phyloP scores from a whole-genome alignment of 805 yeast genomes.

The Nakazawaea wickerhamii region DNA sequence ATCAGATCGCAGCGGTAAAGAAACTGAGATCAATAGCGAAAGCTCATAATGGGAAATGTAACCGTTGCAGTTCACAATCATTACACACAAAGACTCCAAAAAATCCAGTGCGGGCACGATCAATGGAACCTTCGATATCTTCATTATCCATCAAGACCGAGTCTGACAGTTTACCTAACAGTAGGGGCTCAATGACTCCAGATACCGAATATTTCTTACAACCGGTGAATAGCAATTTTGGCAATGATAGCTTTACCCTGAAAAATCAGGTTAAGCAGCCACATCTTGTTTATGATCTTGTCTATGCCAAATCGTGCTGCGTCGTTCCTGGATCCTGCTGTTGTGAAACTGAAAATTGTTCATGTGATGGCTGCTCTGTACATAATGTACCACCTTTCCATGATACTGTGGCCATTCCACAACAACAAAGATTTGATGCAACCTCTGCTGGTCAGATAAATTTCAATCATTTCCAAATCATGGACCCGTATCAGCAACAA shows the following conservation, averaged over 20 bases:
- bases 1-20: neutral
- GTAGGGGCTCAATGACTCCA: neutral
- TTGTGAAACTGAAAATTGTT: conserved; percentile 27
- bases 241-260: neutral
- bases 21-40: neutral
- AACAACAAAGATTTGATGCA: neutral
- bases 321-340: conserved; percentile 30
- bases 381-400: conserved; percentile 17
- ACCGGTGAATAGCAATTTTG: neutral
- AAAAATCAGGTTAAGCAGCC: no score
- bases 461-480: neutral
- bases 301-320: conserved; percentile 25
- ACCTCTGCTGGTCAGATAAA: neutral
- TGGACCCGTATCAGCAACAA: neutral
- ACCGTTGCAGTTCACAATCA: neutral
- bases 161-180: neutral
- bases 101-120: neutral
- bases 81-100: neutral
- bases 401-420: no score
- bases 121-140: neutral
- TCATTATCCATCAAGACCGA: neutral
- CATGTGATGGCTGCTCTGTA: conserved; percentile 26
- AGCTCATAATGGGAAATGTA: conserved; percentile 1
- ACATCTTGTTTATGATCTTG: conserved; percentile 23
- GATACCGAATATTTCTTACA: neutral